These are phyloP conservation scores for Komagataella ulmi DNA, from an alignment of 805 yeast genomes.

Conservation along the genomic window DNA sequence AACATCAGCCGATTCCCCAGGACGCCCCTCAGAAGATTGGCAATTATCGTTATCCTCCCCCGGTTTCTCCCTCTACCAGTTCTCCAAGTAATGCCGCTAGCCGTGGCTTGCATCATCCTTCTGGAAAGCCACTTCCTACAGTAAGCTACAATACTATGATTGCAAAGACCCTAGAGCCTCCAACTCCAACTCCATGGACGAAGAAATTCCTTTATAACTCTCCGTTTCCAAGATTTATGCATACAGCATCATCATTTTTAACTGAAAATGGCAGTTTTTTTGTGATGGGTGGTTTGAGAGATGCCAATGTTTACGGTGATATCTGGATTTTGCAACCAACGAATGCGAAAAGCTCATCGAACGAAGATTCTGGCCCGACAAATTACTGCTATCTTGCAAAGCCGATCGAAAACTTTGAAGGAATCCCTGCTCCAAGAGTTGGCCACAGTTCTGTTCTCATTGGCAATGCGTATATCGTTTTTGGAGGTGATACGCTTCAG, in stretches of 20 bases:
- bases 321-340: constrained; percentile 75
- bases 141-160: neutral
- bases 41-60: neutral
- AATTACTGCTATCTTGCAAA: constrained; percentile 25
- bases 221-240: constrained; percentile 93
- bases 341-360: constrained; percentile 21
- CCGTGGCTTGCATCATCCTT: neutral
- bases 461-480: constrained; percentile 89
- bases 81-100: neutral
- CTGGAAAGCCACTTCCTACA: neutral
- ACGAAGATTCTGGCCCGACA: neutral
- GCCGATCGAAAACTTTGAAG: constrained; percentile 58
- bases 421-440: constrained; percentile 89
- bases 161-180: neutral
- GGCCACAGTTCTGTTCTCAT: constrained; percentile 89
- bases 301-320: constrained; percentile 87
- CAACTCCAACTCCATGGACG: constrained; percentile 45
- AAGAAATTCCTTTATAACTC: constrained; percentile 51
- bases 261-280: constrained; percentile 73
- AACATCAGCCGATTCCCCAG: neutral
- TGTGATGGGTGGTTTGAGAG: constrained; percentile 92
- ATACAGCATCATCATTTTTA: constrained; percentile 66
- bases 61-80: neutral
- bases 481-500: constrained; percentile 90
- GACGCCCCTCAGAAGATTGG: neutral